phyloP scores from a whole-genome alignment of 1,139 yeast genomes.

The Debaryomycetaceae sp. region DNA sequence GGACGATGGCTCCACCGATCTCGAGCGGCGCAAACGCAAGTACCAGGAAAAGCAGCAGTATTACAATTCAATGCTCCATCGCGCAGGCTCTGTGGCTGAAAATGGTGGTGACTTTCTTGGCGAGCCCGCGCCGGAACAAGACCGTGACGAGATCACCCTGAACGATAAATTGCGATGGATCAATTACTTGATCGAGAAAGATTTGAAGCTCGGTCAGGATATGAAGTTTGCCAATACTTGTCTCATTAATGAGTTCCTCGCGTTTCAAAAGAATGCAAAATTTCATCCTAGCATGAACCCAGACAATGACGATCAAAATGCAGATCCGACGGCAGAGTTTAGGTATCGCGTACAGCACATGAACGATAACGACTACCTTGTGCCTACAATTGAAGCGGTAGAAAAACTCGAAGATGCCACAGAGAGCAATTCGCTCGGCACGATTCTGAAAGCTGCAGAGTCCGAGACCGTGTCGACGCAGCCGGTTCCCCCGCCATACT shows the following conservation, averaged over 20 bases:
- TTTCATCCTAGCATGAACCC: constrained; percentile 19
- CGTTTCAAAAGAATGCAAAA: constrained; percentile 17
- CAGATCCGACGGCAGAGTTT: constrained; percentile 12
- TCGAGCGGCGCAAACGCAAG: constrained; percentile 11
- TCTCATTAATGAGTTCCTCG: constrained; percentile 17
- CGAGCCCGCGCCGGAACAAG: constrained; percentile 23
- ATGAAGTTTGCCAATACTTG: constrained; percentile 25
- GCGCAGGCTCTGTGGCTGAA: too few species aligned
- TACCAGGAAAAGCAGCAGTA: constrained; percentile 23
- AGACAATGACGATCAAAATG: constrained; percentile 4
- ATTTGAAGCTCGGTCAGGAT: constrained; percentile 32
- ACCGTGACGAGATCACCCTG: constrained; percentile 12
- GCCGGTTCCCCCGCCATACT: constrained; percentile 14
- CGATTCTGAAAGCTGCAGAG: too few species aligned
- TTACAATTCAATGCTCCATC: constrained; percentile 24
- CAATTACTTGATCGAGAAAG: constrained; percentile 33
- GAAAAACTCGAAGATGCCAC: too few species aligned
- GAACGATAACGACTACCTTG: constrained; percentile 20
- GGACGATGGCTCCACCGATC: constrained; percentile 20
- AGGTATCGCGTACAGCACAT: constrained; percentile 14
- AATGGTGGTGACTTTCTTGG: too few species aligned
- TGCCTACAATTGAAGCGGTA: constrained; percentile 14
- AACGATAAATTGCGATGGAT: constrained; percentile 28
- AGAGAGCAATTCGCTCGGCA: too few species aligned
- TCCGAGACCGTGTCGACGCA: too few species aligned